Evolutionary conservation across 1,139 yeast genomes (phyloP).

Genomic region (Pneumocystis wakefieldiae): DNA sequence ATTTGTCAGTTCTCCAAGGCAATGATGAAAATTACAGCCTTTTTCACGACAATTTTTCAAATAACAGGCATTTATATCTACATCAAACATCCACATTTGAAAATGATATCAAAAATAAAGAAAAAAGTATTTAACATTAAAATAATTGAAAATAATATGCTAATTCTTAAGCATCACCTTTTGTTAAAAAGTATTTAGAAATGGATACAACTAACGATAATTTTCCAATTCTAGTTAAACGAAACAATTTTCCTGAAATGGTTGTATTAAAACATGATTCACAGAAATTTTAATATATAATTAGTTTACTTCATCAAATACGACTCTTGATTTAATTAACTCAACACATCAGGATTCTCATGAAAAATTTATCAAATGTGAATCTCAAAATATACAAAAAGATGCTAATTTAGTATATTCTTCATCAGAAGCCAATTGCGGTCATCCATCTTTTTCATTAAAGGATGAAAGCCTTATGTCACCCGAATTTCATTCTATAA

Average conservation of each 20-base stretch:
- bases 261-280: background rate
- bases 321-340: background rate
- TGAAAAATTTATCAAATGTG: background rate
- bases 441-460: background rate
- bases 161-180: background rate
- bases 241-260: slow-evolving; percentile 15
- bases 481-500: background rate
- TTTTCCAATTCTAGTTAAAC: slow-evolving; percentile 29
- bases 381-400: background rate
- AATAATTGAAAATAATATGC: background rate
- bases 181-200: slow-evolving; percentile 15
- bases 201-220: slow-evolving; percentile 29
- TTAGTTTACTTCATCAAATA: slow-evolving; percentile 3
- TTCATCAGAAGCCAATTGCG: background rate
- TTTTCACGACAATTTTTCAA: background rate
- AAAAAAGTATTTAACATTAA: background rate
- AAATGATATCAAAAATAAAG: background rate
- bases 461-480: background rate
- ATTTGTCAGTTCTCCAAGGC: background rate
- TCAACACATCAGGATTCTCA: background rate
- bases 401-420: background rate
- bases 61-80: background rate
- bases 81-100: background rate
- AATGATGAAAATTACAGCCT: background rate
- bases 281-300: background rate